Evolutionary conservation across 148 eudicot genomes (phyloP).

Genomic region (Rhododendron simsii): DNA sequence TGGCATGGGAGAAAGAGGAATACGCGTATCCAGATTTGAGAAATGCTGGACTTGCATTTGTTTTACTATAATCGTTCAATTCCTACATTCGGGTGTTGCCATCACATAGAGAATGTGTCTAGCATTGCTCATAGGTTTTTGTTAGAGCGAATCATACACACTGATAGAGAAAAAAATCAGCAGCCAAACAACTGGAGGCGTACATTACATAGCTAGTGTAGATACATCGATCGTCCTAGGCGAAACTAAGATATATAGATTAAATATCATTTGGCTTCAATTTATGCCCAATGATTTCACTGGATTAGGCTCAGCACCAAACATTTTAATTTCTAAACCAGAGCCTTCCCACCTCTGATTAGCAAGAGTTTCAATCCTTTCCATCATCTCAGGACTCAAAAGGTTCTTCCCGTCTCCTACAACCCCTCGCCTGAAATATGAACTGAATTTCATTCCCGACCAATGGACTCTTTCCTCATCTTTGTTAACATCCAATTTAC

Average conservation of each 20-base stretch:
- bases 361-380: neutral
- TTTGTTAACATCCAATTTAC: slow-evolving; percentile 16
- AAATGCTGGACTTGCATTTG: no score
- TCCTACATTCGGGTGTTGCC: no score
- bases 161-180: neutral
- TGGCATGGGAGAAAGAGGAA: no score
- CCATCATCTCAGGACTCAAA: slow-evolving; percentile 15
- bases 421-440: slow-evolving; percentile 10
- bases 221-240: no score
- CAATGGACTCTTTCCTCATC: neutral
- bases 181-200: neutral
- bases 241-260: neutral
- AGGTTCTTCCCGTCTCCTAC: slow-evolving; percentile 12
- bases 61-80: no score
- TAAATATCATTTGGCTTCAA: neutral
- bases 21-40: no score
- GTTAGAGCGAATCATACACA: no score
- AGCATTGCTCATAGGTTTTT: no score
- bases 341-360: slow-evolving; percentile 12
- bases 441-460: slow-evolving; percentile 3
- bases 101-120: no score
- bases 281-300: neutral
- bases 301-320: neutral
- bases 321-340: slow-evolving; percentile 7
- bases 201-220: neutral